phyloP scores from a whole-genome alignment of 2,329 filamentous ascomycete species.

The Ophiocordyceps camponoti-rufipedis region DNA sequence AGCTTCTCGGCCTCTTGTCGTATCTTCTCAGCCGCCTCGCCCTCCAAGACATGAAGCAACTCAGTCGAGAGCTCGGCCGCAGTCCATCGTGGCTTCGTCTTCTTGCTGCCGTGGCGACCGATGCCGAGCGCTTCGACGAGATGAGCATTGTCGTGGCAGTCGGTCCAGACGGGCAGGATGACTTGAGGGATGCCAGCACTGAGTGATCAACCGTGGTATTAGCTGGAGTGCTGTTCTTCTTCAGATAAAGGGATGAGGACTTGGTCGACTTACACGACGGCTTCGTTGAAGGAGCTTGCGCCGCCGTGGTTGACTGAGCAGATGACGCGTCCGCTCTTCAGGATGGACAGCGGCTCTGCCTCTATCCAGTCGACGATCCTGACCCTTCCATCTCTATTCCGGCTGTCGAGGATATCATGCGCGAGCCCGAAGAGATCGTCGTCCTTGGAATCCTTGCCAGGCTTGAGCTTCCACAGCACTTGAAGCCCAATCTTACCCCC shows the following conservation, averaged over 20 bases:
- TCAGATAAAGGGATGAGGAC: neutral
- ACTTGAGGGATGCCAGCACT: constrained; percentile 27
- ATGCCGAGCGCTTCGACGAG: constrained; percentile 24
- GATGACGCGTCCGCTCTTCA: constrained; percentile 18
- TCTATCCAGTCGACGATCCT: constrained; percentile 21
- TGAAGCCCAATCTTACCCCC: constrained; percentile 4
- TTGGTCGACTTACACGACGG: constrained; percentile 11
- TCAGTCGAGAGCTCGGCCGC: constrained; percentile 5
- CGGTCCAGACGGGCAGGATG: constrained; percentile 24
- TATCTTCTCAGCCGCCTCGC: neutral
- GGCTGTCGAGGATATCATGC: constrained; percentile 6
- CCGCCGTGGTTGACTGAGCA: constrained; percentile 27
- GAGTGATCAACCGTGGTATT: neutral
- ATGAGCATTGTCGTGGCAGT: constrained; percentile 26
- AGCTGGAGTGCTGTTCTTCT: neutral
- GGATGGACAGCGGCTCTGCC: constrained; percentile 16
- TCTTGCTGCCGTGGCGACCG: constrained; percentile 12
- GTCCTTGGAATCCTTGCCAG: constrained; percentile 4
- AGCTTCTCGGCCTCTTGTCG: neutral
- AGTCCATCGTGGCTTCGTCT: constrained; percentile 8
- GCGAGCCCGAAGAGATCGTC: constrained; percentile 1
- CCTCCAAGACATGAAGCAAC: constrained; percentile 5
- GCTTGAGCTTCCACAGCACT: constrained; percentile 17
- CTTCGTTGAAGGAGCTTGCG: constrained; percentile 23
- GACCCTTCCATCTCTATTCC: constrained; percentile 12